Base-by-base conservation (phyloP, 2,329 filamentous ascomycete species). In the Ophiostoma populinum region DNA sequence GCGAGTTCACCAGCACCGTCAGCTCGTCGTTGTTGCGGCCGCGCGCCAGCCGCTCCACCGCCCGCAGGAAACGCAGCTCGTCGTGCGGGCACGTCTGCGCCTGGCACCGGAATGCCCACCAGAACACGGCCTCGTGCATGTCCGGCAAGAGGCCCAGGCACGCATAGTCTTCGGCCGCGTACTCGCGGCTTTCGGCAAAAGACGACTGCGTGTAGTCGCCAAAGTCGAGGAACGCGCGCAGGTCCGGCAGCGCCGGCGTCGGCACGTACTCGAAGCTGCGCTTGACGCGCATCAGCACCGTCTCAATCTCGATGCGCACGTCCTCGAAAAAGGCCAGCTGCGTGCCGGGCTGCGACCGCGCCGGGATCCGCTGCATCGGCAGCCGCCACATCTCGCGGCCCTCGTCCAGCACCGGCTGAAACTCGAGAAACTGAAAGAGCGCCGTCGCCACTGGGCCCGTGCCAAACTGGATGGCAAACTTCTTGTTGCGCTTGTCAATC, bases 401-500 rank as follows among this genome's bases (percentile, higher is more conserved):
- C 7, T 51, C 50, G 2, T 56, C 49, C 5, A 57, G 45, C 2
- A 52, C 47, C 44, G 67, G 62, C 3, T 49, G 43, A 30, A 70
- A 71, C 9, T 62, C 65, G 5, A 73, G 51, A 10, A 56, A 55
- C 11, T 50, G 51, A 43, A 71, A 65, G 10, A 72, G 55, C 16
- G 50, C 46, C 30, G 62, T 59, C 34, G 64, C 65, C 4, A 62
- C 58, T 5, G 55, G 54, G 1, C 43, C 45, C 38, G 43, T 40
- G 0, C 66, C 63, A 38, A 72, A 70, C 6, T 67, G 54, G 2
- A 70, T 61, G 18, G 53, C 52, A 36, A 71, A 72, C 11, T 62
- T 59, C 46, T 70, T 71, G 43, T 73, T 73, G 2, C 67, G 53
- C 35, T 63, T 64, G 2, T 66, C 65, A 24, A 73, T 69, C 33